phyloP scores from a whole-genome alignment of 2,329 filamentous ascomycete species.

The Ceratocystis variospora region DNA sequence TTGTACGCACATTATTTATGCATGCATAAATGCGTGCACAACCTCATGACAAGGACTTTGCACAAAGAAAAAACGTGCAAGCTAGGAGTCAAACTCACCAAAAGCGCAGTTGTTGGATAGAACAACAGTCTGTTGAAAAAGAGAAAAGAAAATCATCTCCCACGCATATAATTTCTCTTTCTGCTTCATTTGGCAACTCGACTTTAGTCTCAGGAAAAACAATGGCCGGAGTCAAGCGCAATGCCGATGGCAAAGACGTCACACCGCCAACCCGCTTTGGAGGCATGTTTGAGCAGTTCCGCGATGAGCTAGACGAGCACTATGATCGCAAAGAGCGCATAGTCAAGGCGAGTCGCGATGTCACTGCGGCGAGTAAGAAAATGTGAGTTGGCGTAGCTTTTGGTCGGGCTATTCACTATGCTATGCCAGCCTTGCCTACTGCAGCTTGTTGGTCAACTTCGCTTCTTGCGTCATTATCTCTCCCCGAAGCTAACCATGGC shows the following conservation, averaged over 20 bases:
- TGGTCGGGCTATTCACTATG: not conserved
- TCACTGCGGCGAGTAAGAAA: conserved; percentile 92
- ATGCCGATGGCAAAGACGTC: conserved; percentile 36
- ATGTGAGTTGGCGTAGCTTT: conserved; percentile 45
- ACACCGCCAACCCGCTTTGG: conserved; percentile 33
- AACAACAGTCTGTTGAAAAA: not conserved
- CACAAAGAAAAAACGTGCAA: not conserved
- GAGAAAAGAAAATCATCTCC: not conserved
- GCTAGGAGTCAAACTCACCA: not conserved
- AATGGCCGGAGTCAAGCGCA: conserved; percentile 36
- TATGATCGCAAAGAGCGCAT: conserved; percentile 83
- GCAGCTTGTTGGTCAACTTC: not conserved
- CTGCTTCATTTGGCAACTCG: no score
- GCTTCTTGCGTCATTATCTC: not conserved
- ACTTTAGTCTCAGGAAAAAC: not conserved
- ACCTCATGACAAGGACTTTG: not conserved
- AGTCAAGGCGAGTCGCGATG: conserved; percentile 81
- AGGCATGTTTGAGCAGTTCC: conserved; percentile 73
- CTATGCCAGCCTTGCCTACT: not conserved
- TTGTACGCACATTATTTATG: not conserved
- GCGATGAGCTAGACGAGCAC: conserved; percentile 81
- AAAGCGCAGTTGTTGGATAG: not conserved
- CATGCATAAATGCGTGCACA: not conserved
- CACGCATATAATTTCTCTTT: not conserved
- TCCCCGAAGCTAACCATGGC: not conserved